Base-by-base conservation (phyloP, 2,329 filamentous ascomycete genomes). In the Microsporum ferrugineum region DNA sequence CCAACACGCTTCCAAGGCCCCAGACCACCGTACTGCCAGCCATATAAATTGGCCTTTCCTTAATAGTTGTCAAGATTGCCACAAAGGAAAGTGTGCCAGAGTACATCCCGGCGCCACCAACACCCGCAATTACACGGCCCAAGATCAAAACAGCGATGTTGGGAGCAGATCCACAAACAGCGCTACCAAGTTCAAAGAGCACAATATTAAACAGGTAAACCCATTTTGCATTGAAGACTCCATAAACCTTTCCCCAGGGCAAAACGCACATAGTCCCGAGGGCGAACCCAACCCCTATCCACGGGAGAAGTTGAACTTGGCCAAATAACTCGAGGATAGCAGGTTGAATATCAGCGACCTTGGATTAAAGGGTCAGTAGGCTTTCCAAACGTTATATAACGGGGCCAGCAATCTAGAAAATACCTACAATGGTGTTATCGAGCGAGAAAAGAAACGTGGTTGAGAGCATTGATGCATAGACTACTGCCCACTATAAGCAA, bases 91-190 rank as follows among this genome's bases (percentile, higher is more conserved):
- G 41, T 39, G 55, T 61, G 3, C 70, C 70, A 12, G 69, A 53
- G 51, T 72, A 73, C 62, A 72, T 68, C 7, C 72, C 72, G 1
- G 63, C 62, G 2, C 74, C 69, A 23, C 73, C 69, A 51, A 67
- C 60, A 7, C 74, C 74, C 33, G 68, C 68, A 29, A 73, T 64
- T 17, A 68, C 72, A 58, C 74, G 69, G 5, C 73, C 74, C 2
- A 73, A 63, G 61, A 83, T 82, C 14, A 82, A 65, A 27, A 76
- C 76, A 61, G 75, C 66, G 70, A 79, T 78, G 33, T 64, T 74
- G 0, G 74, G 75, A 0, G 78, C 75, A 0, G 69, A 76, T 41
- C 77, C 79, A 60, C 78, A 80, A 0, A 79, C 57, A 0, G 76
- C 70, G 62, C 57, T 65, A 0, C 71, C 72, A 39, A 60, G 63